Percentiles rank a stretch among this genome's conserved stretches.
Evolutionary conservation across 805 yeast genomes (phyloP).

Genomic region (Grigorovia yakushimaensis): DNA sequence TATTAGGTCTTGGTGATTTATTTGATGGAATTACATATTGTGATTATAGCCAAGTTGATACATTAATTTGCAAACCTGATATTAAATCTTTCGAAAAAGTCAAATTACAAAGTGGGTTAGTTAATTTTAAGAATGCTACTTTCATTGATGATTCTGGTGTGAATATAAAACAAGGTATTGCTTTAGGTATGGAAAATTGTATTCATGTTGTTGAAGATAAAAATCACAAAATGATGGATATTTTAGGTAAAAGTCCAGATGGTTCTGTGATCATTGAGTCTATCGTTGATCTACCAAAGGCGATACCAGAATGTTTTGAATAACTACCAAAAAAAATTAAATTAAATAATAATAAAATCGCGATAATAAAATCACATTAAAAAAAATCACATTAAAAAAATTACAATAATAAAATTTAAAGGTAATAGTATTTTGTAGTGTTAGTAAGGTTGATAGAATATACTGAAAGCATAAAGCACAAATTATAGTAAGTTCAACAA

Average conservation of each 20-base stretch:
- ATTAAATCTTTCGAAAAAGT: slow-evolving; percentile 52
- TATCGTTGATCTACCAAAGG: slow-evolving; percentile 39
- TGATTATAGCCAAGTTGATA: slow-evolving; percentile 57
- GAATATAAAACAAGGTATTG: slow-evolving; percentile 65
- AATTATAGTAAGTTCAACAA: no score
- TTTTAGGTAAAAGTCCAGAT: slow-evolving; percentile 29
- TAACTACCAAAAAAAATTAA: background rate
- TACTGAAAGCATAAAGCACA: no score
- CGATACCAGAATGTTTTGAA: slow-evolving; percentile 41
- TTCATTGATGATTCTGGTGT: slow-evolving; percentile 83
- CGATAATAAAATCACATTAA: no score
- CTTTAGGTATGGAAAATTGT: slow-evolving; percentile 62
- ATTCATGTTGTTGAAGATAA: slow-evolving; percentile 71
- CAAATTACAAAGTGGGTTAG: slow-evolving; percentile 44
- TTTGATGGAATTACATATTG: slow-evolving; percentile 93
- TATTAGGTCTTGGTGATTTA: slow-evolving; percentile 82
- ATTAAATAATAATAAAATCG: background rate
- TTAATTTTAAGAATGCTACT: slow-evolving; percentile 40
- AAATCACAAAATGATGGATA: slow-evolving; percentile 29
- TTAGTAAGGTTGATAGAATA: no score
- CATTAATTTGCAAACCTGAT: slow-evolving; percentile 87
- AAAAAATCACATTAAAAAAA: no score
- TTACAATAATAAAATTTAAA: no score
- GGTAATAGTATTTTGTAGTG: no score
- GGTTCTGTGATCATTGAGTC: slow-evolving; percentile 47